Base-by-base conservation (phyloP, 805 yeast species). In the Jamesozyma hellenica region DNA sequence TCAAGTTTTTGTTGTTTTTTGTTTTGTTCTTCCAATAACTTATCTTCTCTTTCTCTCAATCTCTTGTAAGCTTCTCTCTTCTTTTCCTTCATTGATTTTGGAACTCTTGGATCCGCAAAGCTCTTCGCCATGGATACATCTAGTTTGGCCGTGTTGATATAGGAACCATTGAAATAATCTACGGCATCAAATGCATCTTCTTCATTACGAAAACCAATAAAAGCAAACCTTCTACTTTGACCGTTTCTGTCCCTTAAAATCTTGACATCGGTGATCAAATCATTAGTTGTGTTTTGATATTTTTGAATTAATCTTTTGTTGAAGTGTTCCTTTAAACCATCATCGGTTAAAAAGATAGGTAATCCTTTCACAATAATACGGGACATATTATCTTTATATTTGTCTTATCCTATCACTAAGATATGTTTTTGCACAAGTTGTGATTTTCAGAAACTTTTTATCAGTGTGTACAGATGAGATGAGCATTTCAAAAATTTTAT, bases 331-430 rank as follows among this genome's bases (percentile, higher is more conserved):
- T 69, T 69, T 41, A 90, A 63, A 46, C 79, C 75, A 2, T 75
- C 86, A 57, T 90, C 96, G 0, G 79, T 74, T 43, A 77, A 71
- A 56, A 82, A 83, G 47, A 68, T 66, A 8, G 97, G 97, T 38
- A 90, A 70, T 33, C 94, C 92, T 59, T 85, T 90, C 6, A 90
- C 94, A 51, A 90, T 90, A 39, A 90, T 72, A 63, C 97, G 82
- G 16, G 97, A 88, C 83, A 77, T 77, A 12, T 26, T 28, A 5
- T n/a, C 4, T 31, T 4, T 28, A 28, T 28, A n/a, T 14, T n/a
- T 28, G 14, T 28, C 7, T 10, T 27, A 11, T 11, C 4, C 29
- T n/a, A 27, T 12, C 4, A 12, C 12, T 27, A 4, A 27, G 29
- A 6, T 12, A 27, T 27, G 29, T 27, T 4, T 27, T 5, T 12